Percentiles rank a stretch among this genome's conserved stretches.
Evolutionary conservation across 108 stramenopile genomes (phyloP).

Genomic region (Epithemia pelagica): DNA sequence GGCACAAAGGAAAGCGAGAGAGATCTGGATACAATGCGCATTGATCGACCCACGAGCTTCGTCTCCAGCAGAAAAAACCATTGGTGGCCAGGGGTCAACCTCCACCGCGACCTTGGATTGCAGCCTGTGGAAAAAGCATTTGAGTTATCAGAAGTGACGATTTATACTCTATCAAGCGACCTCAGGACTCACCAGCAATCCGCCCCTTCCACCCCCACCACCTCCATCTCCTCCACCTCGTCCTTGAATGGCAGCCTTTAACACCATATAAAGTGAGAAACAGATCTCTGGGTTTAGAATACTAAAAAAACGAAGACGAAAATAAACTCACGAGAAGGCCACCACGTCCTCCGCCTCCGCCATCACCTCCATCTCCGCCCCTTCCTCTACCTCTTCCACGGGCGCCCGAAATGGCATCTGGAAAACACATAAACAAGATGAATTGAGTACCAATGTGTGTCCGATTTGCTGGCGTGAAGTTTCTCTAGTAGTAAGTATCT

Average conservation of each 20-base stretch:
- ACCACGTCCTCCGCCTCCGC: conserved; percentile 7
- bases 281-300: too few species aligned
- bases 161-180: too few species aligned
- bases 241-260: conserved; percentile 26
- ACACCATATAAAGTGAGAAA: too few species aligned
- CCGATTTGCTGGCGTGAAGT: too few species aligned
- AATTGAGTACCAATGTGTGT: too few species aligned
- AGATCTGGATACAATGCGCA: too few species aligned
- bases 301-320: too few species aligned
- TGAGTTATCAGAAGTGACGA: too few species aligned
- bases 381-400: conserved; percentile 9
- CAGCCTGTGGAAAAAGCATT: conserved; percentile 33
- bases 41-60: too few species aligned
- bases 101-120: conserved; percentile 34
- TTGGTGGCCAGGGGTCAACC: conserved; percentile 1
- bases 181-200: conserved; percentile 27
- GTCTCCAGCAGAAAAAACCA: neutral
- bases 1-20: too few species aligned
- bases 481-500: too few species aligned
- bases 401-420: conserved; percentile 5
- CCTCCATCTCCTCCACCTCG: conserved; percentile 22
- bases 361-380: conserved; percentile 2
- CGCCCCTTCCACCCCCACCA: conserved; percentile 35
- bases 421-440: conserved; percentile 7
- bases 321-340: neutral